Percentiles rank a stretch among this genome's conserved stretches.
phyloP scores from a whole-genome alignment of 805 yeast species.

The Kodamaea lidongshanica region DNA sequence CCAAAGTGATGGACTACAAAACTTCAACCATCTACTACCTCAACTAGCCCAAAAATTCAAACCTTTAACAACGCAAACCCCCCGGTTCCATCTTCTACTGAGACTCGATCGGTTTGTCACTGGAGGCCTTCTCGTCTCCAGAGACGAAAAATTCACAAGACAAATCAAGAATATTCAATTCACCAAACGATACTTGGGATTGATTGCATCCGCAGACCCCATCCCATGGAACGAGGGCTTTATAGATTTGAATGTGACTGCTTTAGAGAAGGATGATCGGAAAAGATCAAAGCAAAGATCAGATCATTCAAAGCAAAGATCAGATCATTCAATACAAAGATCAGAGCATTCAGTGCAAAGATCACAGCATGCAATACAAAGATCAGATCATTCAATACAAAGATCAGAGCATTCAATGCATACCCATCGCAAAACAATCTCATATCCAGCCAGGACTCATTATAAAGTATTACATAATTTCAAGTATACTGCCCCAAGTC shows the following conservation, averaged over 20 bases:
- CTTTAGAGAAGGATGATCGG: slow-evolving; percentile 9
- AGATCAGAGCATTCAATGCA: background rate
- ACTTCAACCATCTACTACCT: slow-evolving; percentile 11
- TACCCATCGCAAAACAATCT: slow-evolving; percentile 3
- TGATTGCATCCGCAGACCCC: slow-evolving; percentile 6
- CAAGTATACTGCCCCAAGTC: slow-evolving; percentile 5
- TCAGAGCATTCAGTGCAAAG: too few relatives aligned
- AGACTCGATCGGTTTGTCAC: slow-evolving; percentile 20
- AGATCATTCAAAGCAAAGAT: too few relatives aligned
- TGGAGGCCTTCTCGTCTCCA: slow-evolving; percentile 18
- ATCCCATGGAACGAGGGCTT: slow-evolving; percentile 8
- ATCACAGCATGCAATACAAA: too few relatives aligned
- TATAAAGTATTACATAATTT: slow-evolving; percentile 14
- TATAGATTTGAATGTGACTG: slow-evolving; percentile 12
- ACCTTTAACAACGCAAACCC: slow-evolving; percentile 5
- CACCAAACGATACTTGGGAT: slow-evolving; percentile 16
- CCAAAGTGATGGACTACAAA: slow-evolving; percentile 11
- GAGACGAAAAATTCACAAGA: slow-evolving; percentile 14
- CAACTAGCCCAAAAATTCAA: slow-evolving; percentile 10
- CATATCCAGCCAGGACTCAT: slow-evolving; percentile 12
- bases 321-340: too few relatives aligned
- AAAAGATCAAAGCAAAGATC: too few relatives aligned
- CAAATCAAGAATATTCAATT: slow-evolving; percentile 4
- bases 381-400: too few relatives aligned
- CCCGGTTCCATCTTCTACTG: slow-evolving; percentile 14